Percentiles rank a stretch among this genome's conserved stretches.
Conservation (phyloP, 495 filamentous ascomycete genomes). For the Parmelia sp. region DNA sequence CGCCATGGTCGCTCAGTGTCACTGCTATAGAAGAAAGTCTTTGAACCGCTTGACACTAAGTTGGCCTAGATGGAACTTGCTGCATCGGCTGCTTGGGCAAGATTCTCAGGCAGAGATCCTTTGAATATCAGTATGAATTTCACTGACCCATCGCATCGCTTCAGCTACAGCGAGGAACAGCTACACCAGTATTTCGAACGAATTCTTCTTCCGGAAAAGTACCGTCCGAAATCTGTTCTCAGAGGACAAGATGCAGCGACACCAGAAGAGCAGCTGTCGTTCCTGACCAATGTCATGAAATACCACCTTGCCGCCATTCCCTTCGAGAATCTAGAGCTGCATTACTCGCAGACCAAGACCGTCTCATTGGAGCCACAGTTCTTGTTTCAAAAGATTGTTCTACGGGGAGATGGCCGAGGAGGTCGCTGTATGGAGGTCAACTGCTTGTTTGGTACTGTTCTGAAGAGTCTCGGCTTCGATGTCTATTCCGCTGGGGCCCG, state of each 20-base stretch:
- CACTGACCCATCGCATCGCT: background rate
- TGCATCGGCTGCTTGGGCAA: background rate
- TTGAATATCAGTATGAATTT: background rate
- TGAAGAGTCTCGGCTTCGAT: background rate
- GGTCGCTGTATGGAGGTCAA: background rate
- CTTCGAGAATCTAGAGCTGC: background rate
- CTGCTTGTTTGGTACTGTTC: background rate
- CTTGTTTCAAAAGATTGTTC: background rate
- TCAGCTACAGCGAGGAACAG: background rate
- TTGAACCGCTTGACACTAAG: too few relatives aligned
- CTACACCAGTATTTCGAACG: background rate
- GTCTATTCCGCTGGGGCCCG: background rate
- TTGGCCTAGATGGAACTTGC: background rate
- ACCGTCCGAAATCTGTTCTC: background rate
- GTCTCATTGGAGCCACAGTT: background rate
- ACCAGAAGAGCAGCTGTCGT: background rate
- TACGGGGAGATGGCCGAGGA: background rate
- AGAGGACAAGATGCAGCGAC: background rate
- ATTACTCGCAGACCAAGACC: background rate
- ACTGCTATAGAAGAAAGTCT: too few relatives aligned
- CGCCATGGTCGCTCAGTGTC: too few relatives aligned
- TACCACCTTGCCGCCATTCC: background rate
- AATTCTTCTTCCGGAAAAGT: background rate
- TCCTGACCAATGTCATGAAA: background rate
- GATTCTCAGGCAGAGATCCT: background rate